Evolutionary conservation across 257 asterid genomes (phyloP).

Genomic region (Jacaranda mimosifolia): DNA sequence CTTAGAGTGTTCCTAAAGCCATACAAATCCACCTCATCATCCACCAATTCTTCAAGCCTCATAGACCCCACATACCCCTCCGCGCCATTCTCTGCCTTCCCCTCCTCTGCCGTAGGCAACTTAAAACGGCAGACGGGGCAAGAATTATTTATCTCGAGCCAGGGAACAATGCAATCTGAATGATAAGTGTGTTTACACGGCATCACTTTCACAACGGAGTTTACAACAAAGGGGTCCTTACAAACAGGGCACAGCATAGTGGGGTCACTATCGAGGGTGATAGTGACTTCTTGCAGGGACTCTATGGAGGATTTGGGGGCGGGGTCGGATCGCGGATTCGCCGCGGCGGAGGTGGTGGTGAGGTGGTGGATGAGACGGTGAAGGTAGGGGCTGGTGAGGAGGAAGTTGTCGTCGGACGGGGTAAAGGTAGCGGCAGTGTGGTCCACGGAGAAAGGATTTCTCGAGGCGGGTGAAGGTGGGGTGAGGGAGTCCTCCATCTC

Average conservation of each 20-base stretch:
- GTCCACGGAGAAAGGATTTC: constrained; percentile 37
- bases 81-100: constrained; percentile 37
- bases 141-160: constrained; percentile 84
- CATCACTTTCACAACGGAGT: constrained; percentile 62
- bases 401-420: constrained; percentile 76
- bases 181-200: constrained; percentile 84
- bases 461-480: constrained; percentile 40
- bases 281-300: constrained; percentile 51
- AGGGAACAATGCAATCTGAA: constrained; percentile 79
- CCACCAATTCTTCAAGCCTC: constrained; percentile 71
- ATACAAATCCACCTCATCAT: constrained; percentile 58
- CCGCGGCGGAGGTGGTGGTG: constrained; percentile 53
- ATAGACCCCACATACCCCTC: constrained; percentile 51
- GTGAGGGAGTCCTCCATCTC: constrained; percentile 51
- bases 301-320: constrained; percentile 73
- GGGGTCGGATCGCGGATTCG: constrained; percentile 52
- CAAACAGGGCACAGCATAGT: constrained; percentile 73
- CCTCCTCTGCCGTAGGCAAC: constrained; percentile 60
- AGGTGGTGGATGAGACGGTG: constrained; percentile 80
- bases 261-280: constrained; percentile 67
- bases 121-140: constrained; percentile 88
- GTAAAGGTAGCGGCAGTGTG: constrained; percentile 38
- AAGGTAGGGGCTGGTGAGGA: constrained; percentile 75
- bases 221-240: constrained; percentile 67
- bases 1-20: constrained; percentile 65